Evolutionary conservation across 2,329 filamentous ascomycete genomes (phyloP), one percentile per base, ranked within the genome.

Genomic region (Pseudocercospora macadamiae): DNA sequence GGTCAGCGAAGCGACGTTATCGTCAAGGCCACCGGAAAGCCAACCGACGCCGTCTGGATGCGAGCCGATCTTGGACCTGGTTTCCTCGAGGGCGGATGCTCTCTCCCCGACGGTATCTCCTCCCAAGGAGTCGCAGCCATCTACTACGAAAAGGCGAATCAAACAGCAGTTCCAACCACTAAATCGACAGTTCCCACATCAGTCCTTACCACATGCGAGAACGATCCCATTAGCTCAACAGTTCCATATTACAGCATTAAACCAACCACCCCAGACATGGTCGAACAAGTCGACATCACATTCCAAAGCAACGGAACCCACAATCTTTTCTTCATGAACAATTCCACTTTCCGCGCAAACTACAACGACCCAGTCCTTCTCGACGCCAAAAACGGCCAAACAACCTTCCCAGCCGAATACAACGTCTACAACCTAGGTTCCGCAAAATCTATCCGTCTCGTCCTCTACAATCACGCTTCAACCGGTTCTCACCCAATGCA

Each of bases 121-220:
- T 55, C 66, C 1, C 65, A 79, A 48, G 86, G 82, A 1, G 67
- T 85, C 0, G 89, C 87, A 0, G 84, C 82, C 12, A 79, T 91
- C 51, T 89, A 87, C 74, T 91, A 90, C 71, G 79, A 88, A 32
- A 68, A 78, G 6, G 83, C 85, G 9, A 77, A 89, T 66, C 76
- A 75, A 3, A 74, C 72, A 48, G 57, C 62, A n/a, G 61, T 65
- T 3, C 71, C 72, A 3, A 71, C 74, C 16, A 75, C 73, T 5
- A 83, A 79, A 2, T 69, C 83, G 0, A 76, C 80, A 0, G 80
- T 86, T 62, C 77, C 82, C 0, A 76, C 72, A 10, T 80, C 61
- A 42, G 57, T 54, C 12, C 86, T 9, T 56, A 65, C 60, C 48
- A 60, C 59, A 9, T 89, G 86, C 67, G 73, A 76, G 54, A 87